A percentile compares a stretch with the other conserved stretches of the same genome.
phyloP scores from a whole-genome alignment of 768 basidiomycete species.

The Mycena metata region DNA sequence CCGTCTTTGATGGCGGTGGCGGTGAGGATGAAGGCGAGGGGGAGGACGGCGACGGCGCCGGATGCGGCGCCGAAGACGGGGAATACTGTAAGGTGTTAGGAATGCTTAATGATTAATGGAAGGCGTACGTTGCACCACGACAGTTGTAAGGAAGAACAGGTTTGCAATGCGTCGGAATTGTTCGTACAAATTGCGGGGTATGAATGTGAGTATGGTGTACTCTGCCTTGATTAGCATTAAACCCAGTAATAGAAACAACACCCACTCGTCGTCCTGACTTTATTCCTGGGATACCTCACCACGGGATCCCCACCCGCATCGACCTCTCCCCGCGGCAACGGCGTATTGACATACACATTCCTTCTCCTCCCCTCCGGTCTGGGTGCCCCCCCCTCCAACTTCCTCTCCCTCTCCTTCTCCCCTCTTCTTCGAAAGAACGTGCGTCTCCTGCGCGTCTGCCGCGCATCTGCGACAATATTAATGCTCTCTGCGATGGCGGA shows the following conservation, averaged over 20 bases:
- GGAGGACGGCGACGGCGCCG: constrained; percentile 85
- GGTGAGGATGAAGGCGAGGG: constrained; percentile 86
- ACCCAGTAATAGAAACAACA: constrained; percentile 50
- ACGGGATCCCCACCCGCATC: constrained; percentile 82
- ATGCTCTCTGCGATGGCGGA: constrained; percentile 91
- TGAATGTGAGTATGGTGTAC: constrained; percentile 90
- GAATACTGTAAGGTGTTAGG: constrained; percentile 70
- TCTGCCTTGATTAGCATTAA: constrained; percentile 65
- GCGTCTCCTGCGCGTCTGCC: constrained; percentile 70
- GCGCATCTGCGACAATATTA: constrained; percentile 83
- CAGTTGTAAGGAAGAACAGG: constrained; percentile 89
- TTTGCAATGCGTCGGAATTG: constrained; percentile 96
- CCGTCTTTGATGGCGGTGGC: constrained; percentile 97
- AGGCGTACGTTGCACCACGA: constrained; percentile 79
- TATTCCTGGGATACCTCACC: constrained; percentile 88
- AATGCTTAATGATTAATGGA: not conserved
- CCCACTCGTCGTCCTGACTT: constrained; percentile 95
- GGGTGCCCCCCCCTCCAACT: constrained; percentile 8
- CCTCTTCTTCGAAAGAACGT: constrained; percentile 68
- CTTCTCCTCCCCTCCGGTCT: constrained; percentile 55
- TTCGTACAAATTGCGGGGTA: constrained; percentile 95
- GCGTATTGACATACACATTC: constrained; percentile 86
- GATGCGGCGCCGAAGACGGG: constrained; percentile 91
- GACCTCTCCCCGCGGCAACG: constrained; percentile 73
- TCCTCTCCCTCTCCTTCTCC: constrained; percentile 53